Percentiles rank a stretch among this genome's conserved stretches.
phyloP scores from a whole-genome alignment of 2,329 filamentous ascomycete species.

The Calonectria hawksworthii region DNA sequence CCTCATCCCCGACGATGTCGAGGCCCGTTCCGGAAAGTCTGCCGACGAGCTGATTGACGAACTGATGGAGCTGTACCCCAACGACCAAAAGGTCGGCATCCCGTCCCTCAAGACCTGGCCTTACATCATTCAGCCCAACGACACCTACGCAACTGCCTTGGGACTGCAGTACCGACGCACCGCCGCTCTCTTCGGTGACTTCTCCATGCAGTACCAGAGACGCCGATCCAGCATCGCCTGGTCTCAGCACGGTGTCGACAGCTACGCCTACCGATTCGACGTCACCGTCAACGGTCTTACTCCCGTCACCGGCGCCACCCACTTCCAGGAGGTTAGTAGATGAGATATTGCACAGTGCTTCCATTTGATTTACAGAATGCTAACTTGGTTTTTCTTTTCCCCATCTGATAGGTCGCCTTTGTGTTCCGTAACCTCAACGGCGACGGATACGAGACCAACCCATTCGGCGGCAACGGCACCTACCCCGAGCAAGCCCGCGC shows the following conservation, averaged over 20 bases:
- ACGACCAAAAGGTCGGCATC: constrained; percentile 52
- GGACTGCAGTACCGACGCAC: constrained; percentile 50
- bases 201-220: constrained; percentile 44
- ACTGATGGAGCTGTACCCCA: constrained; percentile 46
- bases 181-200: constrained; percentile 47
- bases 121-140: constrained; percentile 45
- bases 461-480: constrained; percentile 46
- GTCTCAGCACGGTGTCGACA: constrained; percentile 43
- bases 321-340: constrained; percentile 54
- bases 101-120: constrained; percentile 51
- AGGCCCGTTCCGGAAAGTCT: constrained; percentile 39
- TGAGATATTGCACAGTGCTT: fast-evolving
- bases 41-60: constrained; percentile 40
- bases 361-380: neutral
- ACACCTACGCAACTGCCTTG: constrained; percentile 38
- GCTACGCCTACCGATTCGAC: constrained; percentile 52
- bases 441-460: constrained; percentile 48
- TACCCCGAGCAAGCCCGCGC: constrained; percentile 43
- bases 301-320: constrained; percentile 41
- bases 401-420: constrained; percentile 51
- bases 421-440: constrained; percentile 55
- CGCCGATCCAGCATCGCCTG: constrained; percentile 47
- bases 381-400: neutral
- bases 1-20: constrained; percentile 24
- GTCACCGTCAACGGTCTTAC: constrained; percentile 46